Evolutionary conservation across 768 basidiomycete species (phyloP).

Genomic region (Sporobolomyces phaffii): DNA sequence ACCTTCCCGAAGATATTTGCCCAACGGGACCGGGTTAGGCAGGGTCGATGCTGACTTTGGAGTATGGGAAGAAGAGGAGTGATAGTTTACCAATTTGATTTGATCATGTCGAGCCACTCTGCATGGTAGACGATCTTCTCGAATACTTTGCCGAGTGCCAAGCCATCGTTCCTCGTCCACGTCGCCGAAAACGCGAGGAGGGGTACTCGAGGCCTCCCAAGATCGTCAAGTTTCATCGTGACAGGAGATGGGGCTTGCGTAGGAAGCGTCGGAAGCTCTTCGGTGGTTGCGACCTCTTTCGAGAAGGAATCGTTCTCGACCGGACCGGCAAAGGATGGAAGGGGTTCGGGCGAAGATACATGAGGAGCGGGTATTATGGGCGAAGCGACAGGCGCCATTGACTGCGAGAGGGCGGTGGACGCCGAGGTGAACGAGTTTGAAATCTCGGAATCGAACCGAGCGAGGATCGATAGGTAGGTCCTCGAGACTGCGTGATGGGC

Average conservation of each 20-base stretch:
- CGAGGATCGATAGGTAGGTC: conserved; percentile 70
- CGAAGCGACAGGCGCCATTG: not conserved
- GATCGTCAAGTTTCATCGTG: conserved; percentile 7
- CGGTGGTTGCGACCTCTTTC: not conserved
- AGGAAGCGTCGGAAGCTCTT: not conserved
- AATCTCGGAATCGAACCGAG: conserved; percentile 61
- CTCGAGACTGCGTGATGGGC: conserved; percentile 92
- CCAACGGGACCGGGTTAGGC: no score
- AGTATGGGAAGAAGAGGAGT: not conserved
- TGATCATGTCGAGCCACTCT: conserved; percentile 86
- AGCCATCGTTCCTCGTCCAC: conserved; percentile 82
- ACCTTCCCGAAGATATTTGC: conserved; percentile 50
- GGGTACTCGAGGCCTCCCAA: conserved; percentile 52
- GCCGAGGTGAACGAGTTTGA: not conserved
- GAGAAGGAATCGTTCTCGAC: no score
- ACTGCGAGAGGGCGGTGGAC: not conserved
- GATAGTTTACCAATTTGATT: conserved; percentile 65
- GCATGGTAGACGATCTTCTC: conserved; percentile 86
- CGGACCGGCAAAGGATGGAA: not conserved
- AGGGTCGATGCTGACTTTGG: not conserved
- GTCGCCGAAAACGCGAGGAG: conserved; percentile 94
- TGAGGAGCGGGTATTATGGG: not conserved
- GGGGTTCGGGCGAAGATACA: not conserved
- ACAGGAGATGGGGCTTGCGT: not conserved
- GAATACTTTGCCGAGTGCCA: conserved; percentile 81